phyloP scores from a whole-genome alignment of 1,139 yeast species.

The Hyphopichia pseudoburtonii region DNA sequence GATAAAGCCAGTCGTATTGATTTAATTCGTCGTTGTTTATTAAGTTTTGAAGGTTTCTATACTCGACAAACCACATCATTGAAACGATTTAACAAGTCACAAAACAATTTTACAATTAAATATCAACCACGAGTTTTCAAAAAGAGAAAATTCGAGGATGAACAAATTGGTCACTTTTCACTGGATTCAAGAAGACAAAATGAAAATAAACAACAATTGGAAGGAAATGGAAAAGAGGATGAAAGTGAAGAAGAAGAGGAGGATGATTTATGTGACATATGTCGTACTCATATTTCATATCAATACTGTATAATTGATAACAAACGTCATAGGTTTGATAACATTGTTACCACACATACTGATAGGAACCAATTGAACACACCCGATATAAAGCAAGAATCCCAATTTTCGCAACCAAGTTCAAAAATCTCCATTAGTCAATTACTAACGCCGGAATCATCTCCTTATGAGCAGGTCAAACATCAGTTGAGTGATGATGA shows the following conservation, averaged over 20 bases:
- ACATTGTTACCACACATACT: background rate
- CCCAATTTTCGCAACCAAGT: background rate
- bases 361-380: slow-evolving; percentile 4
- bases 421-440: slow-evolving; percentile 17
- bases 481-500: background rate
- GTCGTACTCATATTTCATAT: slow-evolving; percentile 40
- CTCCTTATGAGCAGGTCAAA: slow-evolving; percentile 27
- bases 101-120: slow-evolving; percentile 10
- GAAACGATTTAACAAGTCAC: slow-evolving; percentile 9
- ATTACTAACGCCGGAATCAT: slow-evolving; percentile 38
- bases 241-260: slow-evolving; percentile 29
- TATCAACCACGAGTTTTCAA: slow-evolving; percentile 14
- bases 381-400: slow-evolving; percentile 6
- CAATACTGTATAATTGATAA: slow-evolving; percentile 38
- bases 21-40: slow-evolving; percentile 24
- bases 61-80: slow-evolving; percentile 15
- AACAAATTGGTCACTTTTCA: slow-evolving; percentile 13
- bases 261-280: slow-evolving; percentile 39
- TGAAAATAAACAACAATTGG: no score
- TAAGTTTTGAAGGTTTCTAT: slow-evolving; percentile 25
- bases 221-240: slow-evolving; percentile 8
- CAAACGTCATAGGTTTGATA: slow-evolving; percentile 22
- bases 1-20: slow-evolving; percentile 8
- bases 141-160: slow-evolving; percentile 17
- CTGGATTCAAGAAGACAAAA: slow-evolving; percentile 8